Base-by-base conservation (phyloP, 192 early-diverging fungal species). In the Thoreauomyces humboldtii region DNA sequence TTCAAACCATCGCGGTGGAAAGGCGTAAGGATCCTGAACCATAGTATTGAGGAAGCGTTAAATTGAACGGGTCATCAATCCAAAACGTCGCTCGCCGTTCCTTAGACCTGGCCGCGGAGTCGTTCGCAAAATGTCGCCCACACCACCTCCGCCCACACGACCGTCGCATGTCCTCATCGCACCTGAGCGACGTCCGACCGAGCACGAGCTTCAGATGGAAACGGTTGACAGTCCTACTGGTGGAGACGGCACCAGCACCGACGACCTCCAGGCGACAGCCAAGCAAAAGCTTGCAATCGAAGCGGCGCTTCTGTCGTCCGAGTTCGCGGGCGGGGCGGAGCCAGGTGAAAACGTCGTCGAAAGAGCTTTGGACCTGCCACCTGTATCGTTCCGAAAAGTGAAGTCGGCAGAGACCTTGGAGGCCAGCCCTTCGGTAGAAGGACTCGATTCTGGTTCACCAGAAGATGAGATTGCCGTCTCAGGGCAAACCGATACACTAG, bases 161-260 rank as follows among this genome's bases (percentile, higher is more conserved):
- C 38, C 9, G 38, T 41, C 38, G 38, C 9, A 41, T 41, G 38
- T n/a, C n/a, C 11, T 9, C 11, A n/a, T 12, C n/a, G 38, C n/a
- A 9, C 38, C 38, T n/a, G n/a, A n/a, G n/a, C 38, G 11, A 9
- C 38, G 38, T 9, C 38, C 47, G 15, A 24, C 12, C 12, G 47
- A 50, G 7, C 22, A n/a, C 7, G 55, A 57, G 19, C 35, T 57
- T 15, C 55, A 57, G 38, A 57, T 57, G 55, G 55, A 57, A 14
- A 2, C 55, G 34, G 32, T 57, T 2, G 55, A 57, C 35, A 57
- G 55, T 25, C 55, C 55, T 17, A 37, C 14, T 4, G n/a, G n/a
- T 36, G 35, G 17, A 32, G 33, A 34, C 11, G 32, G 34, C 34
- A 37, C 4, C 33, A 14, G n/a, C 34, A n/a, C 33, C 32, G 34